phyloP scores from a whole-genome alignment of 768 basidiomycete species.

The Trametopsis cervina region DNA sequence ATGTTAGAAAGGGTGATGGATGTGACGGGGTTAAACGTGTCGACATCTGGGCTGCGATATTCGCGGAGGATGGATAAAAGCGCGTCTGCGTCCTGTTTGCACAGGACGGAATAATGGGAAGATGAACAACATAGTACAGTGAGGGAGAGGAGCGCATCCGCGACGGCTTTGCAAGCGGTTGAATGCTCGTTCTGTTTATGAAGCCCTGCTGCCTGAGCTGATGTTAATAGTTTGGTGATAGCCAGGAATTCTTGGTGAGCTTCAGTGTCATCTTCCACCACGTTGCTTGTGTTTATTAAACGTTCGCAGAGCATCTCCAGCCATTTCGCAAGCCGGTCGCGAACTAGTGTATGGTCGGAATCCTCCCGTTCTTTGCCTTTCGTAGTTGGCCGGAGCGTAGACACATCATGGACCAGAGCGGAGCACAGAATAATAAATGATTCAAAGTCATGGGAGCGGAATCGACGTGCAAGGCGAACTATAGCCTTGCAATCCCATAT shows the following conservation, averaged over 20 bases:
- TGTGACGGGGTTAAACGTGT: conserved; percentile 7
- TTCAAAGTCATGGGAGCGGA: conserved; percentile 26
- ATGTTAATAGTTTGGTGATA: neutral
- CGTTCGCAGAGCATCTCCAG: neutral
- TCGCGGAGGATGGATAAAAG: conserved; percentile 3
- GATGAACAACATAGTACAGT: conserved; percentile 1
- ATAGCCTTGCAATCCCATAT: conserved; percentile 40
- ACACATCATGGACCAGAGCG: conserved; percentile 19
- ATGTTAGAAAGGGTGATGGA: neutral
- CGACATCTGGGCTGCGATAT: conserved; percentile 7
- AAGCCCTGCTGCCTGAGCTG: neutral
- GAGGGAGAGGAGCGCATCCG: conserved; percentile 1
- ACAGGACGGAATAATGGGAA: neutral
- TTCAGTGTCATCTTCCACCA: neutral
- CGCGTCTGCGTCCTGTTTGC: neutral
- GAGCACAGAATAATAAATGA: conserved; percentile 27
- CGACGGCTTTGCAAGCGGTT: neutral
- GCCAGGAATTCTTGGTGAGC: neutral
- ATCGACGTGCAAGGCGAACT: conserved; percentile 27
- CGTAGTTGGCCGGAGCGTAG: neutral
- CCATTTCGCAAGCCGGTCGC: conserved; percentile 4
- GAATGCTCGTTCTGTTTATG: neutral
- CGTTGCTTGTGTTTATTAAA: neutral
- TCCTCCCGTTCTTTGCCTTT: neutral
- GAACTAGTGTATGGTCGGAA: neutral